These are phyloP conservation scores for Tylopilus cervinicoccineus DNA, from an alignment of 768 basidiomycete species.

Conservation along the genomic window DNA sequence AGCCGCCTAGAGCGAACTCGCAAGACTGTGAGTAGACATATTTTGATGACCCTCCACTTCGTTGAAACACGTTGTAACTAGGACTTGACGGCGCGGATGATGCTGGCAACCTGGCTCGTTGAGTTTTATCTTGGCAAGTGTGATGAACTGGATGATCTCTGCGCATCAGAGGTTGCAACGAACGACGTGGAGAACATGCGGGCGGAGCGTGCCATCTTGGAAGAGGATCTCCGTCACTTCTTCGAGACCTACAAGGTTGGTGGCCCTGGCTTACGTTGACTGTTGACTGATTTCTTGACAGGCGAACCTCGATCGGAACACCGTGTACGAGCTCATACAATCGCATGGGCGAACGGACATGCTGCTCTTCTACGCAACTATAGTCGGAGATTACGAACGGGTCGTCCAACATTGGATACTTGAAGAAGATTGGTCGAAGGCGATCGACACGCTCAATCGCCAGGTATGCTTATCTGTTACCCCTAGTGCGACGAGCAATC, in stretches of 20 bases:
- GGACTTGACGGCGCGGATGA: slow-evolving; percentile 94
- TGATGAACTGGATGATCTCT: slow-evolving; percentile 91
- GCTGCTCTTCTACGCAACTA: slow-evolving; percentile 83
- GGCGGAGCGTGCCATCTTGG: slow-evolving; percentile 75
- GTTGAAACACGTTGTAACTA: slow-evolving; percentile 28
- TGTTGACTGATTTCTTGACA: slow-evolving; percentile 27
- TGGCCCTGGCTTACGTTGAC: neutral
- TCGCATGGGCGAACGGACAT: slow-evolving; percentile 92
- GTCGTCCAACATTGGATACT: slow-evolving; percentile 91
- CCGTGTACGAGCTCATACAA: slow-evolving; percentile 90
- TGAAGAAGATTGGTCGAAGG: slow-evolving; percentile 89
- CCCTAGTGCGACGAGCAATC: neutral
- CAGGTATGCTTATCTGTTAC: slow-evolving; percentile 49
- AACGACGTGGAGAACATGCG: slow-evolving; percentile 83
- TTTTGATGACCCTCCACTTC: neutral
- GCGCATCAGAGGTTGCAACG: slow-evolving; percentile 79
- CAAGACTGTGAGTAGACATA: slow-evolving; percentile 58
- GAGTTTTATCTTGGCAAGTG: slow-evolving; percentile 97
- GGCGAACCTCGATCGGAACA: slow-evolving; percentile 80
- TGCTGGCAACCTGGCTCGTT: slow-evolving; percentile 97
- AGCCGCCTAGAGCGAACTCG: slow-evolving; percentile 81
- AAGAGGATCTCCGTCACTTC: slow-evolving; percentile 92
- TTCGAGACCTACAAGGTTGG: slow-evolving; percentile 89
- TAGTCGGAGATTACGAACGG: slow-evolving; percentile 75
- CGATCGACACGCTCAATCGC: slow-evolving; percentile 84